Evolutionary conservation across 208 protist species (phyloP), one percentile per base, ranked within the genome.

Genomic region (Trypanosoma congolense): DNA sequence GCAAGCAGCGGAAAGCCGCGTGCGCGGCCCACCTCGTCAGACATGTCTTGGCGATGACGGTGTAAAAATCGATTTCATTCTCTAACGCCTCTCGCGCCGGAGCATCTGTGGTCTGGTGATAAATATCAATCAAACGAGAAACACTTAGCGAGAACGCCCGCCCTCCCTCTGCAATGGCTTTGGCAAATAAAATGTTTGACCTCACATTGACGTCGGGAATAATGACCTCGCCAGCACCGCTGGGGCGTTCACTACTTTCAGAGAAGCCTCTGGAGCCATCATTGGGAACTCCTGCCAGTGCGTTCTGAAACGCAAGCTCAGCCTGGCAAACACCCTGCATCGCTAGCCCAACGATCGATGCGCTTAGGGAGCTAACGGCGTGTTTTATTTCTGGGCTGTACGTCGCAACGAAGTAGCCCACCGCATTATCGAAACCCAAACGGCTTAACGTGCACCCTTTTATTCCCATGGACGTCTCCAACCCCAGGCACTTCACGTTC

Each of bases 321-420:
- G 83, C 72, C 55, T 85, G 78, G 49, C 78, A 78, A 31, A 93
- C 57, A 41, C 86, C 82, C 62, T 90, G 65, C 52, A 90, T 49
- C 22, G 80, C 83, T 22, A 76, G 82, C 48, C 85, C 90, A 33
- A 92, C 73, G 45, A 83, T 79, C 5, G 85, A 80, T 0, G 69
- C 77, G 62, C 94, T 94, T 76, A 94, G 93, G 64, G 92, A 93
- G 35, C 83, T 94, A 66, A 94, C 92, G 87, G 93, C 93, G 64
- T 92, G 69, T 60, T 85, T 87, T 59, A 96, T 62, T n/a, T 87
- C 90, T 16, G 65, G 56, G 66, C 78, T 86, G 24, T 67, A 60
- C 50, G 77, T 42, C n/a, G 87, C 90, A 67, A 96, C 91, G 35
- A 96, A 60, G 54, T 85, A 94, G 33, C 90, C 90, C 12, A 83